Evolutionary conservation across 176 grass and related monocot genomes (phyloP).

Genomic region (barley (Hordeum vulgare)): DNA sequence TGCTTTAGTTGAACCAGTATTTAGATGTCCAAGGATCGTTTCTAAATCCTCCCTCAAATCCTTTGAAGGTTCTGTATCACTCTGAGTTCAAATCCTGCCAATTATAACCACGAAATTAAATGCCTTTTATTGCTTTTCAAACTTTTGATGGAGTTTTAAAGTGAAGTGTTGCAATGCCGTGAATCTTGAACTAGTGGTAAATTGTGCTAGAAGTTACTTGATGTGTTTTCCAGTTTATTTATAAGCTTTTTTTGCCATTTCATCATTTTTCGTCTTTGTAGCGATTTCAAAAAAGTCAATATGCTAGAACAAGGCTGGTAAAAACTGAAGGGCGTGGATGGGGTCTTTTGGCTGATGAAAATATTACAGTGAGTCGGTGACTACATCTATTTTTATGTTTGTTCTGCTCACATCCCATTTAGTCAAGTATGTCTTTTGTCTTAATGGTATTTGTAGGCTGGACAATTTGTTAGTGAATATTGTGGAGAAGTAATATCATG

Average conservation of each 20-base stretch:
- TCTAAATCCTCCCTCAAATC: background rate
- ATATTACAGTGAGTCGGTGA: conserved; percentile 88
- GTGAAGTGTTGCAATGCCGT: background rate
- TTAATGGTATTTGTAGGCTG: conserved; percentile 50
- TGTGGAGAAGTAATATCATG: conserved; percentile 99
- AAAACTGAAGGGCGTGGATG: conserved; percentile 92
- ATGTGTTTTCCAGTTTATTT: background rate
- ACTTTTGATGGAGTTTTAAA: background rate
- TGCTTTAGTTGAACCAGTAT: background rate
- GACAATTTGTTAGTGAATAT: conserved; percentile 95
- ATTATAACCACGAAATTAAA: background rate
- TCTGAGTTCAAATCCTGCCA: background rate
- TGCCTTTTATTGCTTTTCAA: background rate
- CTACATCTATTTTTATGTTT: background rate
- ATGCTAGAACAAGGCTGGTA: conserved; percentile 70
- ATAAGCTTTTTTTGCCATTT: background rate
- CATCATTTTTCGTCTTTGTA: conserved; percentile 33
- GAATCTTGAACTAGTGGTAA: background rate
- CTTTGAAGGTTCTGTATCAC: background rate
- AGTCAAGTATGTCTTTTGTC: background rate
- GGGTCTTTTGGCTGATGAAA: conserved; percentile 88
- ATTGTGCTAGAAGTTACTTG: background rate
- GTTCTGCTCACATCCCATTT: background rate
- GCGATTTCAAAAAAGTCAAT: conserved; percentile 91
- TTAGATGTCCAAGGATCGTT: background rate